phyloP scores from a whole-genome alignment of 768 basidiomycete genomes.

The Chalciporus sphaerocephalus region DNA sequence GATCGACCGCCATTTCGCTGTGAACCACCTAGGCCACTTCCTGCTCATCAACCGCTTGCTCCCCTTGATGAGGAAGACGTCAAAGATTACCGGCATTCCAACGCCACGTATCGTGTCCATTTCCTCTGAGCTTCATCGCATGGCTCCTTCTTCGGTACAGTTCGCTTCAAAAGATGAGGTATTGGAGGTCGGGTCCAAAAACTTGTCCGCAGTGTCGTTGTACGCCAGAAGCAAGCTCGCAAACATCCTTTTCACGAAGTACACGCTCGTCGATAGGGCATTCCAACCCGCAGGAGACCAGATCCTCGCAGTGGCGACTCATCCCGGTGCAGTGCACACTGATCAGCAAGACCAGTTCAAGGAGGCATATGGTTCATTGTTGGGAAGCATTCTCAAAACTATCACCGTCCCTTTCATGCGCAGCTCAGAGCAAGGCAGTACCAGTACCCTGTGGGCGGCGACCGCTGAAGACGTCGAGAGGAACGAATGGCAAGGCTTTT shows the following conservation, averaged over 20 bases:
- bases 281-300: conserved; percentile 17
- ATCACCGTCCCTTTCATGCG: conserved; percentile 26
- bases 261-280: conserved; percentile 27
- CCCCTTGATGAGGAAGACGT: neutral
- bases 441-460: conserved; percentile 31
- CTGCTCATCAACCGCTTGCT: too few species aligned
- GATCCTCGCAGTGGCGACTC: too few species aligned
- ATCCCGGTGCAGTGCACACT: neutral
- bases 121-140: conserved; percentile 37
- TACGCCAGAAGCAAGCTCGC: conserved; percentile 37
- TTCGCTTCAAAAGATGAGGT: conserved; percentile 38
- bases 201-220: conserved; percentile 19
- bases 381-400: conserved; percentile 14
- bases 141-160: conserved; percentile 30
- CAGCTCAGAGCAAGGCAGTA: conserved; percentile 22
- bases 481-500: conserved; percentile 23
- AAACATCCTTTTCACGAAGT: conserved; percentile 36
- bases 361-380: neutral
- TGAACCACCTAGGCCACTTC: conserved; percentile 34
- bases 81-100: conserved; percentile 21
- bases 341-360: neutral
- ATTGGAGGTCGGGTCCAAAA: conserved; percentile 20
- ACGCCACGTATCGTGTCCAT: conserved; percentile 37
- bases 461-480: conserved; percentile 25
- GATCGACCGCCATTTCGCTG: conserved; percentile 29